Base-by-base conservation (phyloP, 1,284 basidiomycete species). In the Porogramme epimiltina region DNA sequence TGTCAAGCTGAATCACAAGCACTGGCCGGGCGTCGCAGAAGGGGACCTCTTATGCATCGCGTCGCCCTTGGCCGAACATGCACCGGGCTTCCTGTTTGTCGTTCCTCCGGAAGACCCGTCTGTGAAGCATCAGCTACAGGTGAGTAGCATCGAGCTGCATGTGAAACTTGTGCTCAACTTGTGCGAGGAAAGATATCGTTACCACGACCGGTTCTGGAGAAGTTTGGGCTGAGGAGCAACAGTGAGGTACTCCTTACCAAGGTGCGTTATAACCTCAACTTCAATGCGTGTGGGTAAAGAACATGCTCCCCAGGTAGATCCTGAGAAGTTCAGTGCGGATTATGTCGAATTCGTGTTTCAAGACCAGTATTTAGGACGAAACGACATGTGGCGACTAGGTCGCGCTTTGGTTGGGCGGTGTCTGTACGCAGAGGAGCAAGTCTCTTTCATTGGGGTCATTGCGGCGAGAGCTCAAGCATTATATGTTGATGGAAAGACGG, bases 301-400 rank as follows among this genome's bases (percentile, higher is more conserved):
- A 40, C 3, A 33, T 19, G 45, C 42, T 42, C 10, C 48, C 24
- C 53, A 93, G 90, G 84, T 93, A 24, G 81, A 90, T 58, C 82
- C 80, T 55, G 71, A 76, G 4, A 72, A 75, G 33, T 84, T 82
- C 58, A 79, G 78, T 36, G 91, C 91, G 2, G 89, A 94, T 58
- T 91, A 89, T 65, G 79, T 96, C 46, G 95, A 97, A 64, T 80
- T 97, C 48, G 84, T 85, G 42, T 97, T 97, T 66, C 88, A 91
- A 61, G 94, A 96, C 64, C 93, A 95, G 66, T 95, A 95, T 64
- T 77, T 96, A 10, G 93, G 93, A 22, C 83, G 95, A 47, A 92
- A 91, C 49, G 94, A 96, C 62, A 95, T 95, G 92, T 96, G 93
- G 89, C 79, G 91, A 39, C 76, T 95, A 13, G 84, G 84, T 24